A percentile compares a stretch with the other conserved stretches of the same genome.
phyloP scores from a whole-genome alignment of 73 alveolate species.

The Paramecium caudatum region DNA sequence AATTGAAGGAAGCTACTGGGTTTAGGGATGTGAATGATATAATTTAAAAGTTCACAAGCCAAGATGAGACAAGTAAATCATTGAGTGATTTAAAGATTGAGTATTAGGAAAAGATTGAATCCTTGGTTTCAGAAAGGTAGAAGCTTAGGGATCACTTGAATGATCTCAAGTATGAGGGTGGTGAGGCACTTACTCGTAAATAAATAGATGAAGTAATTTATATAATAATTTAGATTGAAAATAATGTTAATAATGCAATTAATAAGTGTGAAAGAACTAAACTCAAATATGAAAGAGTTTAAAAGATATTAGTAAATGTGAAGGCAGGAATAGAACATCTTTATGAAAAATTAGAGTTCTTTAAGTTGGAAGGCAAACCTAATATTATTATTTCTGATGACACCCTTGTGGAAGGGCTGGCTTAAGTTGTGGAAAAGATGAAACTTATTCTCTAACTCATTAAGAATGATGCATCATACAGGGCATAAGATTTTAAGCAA shows the following conservation, averaged over 20 bases:
- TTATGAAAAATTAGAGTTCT: conserved; percentile 81
- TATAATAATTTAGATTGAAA: conserved; percentile 77
- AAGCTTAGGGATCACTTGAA: conserved; percentile 87
- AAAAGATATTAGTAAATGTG: conserved; percentile 81
- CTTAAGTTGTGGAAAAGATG: conserved; percentile 83
- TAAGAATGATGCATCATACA: conserved; percentile 75
- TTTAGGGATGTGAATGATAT: conserved; percentile 99
- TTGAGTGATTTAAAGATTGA: conserved; percentile 89
- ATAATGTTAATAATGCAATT: conserved; percentile 81
- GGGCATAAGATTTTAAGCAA: conserved; percentile 77
- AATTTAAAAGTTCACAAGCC: conserved; percentile 97
- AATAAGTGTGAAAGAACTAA: conserved; percentile 84
- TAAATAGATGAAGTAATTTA: conserved; percentile 90
- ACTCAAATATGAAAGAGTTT: conserved; percentile 87
- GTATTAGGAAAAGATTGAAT: conserved; percentile 86
- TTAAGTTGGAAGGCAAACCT: conserved; percentile 87
- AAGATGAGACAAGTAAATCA: conserved; percentile 92
- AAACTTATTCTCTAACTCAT: conserved; percentile 64
- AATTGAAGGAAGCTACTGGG: conserved; percentile 95
- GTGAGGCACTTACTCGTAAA: conserved; percentile 92
- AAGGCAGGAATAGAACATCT: conserved; percentile 94
- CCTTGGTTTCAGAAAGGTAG: conserved; percentile 84
- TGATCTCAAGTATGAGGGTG: conserved; percentile 90
- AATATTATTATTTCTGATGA: conserved; percentile 85
- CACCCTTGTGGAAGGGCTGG: conserved; percentile 85